Conservation (phyloP, 2,329 filamentous ascomycete species). For the Scedosporium aurantiacum region DNA sequence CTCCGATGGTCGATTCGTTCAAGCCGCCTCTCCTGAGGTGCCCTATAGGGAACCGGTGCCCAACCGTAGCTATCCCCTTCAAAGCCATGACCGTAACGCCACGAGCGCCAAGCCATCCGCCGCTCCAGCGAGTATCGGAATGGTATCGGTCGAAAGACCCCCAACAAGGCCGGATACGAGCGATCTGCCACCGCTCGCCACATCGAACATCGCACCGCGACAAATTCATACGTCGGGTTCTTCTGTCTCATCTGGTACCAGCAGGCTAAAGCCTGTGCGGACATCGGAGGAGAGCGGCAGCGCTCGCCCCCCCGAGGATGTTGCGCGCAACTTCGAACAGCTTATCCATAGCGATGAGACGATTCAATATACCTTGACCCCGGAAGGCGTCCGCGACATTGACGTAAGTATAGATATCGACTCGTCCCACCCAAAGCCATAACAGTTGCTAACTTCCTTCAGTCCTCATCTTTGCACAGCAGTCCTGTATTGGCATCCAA, state of each 20-base stretch:
- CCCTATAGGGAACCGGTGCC: conserved; percentile 17
- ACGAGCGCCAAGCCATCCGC: conserved; percentile 7
- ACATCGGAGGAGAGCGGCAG: conserved; percentile 46
- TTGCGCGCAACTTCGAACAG: conserved; percentile 62
- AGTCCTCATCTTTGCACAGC: conserved; percentile 11
- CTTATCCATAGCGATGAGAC: conserved; percentile 75
- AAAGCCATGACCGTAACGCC: background rate
- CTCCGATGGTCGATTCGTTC: conserved; percentile 20
- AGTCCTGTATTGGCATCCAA: conserved; percentile 31
- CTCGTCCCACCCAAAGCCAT: background rate
- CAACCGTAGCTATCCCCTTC: conserved; percentile 4
- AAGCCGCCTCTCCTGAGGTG: conserved; percentile 20
- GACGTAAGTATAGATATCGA: conserved; percentile 41
- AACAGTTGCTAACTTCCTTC: background rate
- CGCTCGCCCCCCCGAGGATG: conserved; percentile 39
- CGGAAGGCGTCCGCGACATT: conserved; percentile 66
- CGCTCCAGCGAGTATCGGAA: conserved; percentile 21
- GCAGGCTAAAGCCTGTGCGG: conserved; percentile 41
- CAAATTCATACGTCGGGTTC: conserved; percentile 39
- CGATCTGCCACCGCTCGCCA: background rate
- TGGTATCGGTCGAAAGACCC: conserved; percentile 26
- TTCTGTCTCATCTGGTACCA: conserved; percentile 36
- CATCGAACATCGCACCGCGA: conserved; percentile 14
- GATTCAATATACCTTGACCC: conserved; percentile 71
- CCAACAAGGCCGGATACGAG: background rate